phyloP scores from a whole-genome alignment of 2,329 filamentous ascomycete genomes.

The Colletotrichum gloeosporioides region DNA sequence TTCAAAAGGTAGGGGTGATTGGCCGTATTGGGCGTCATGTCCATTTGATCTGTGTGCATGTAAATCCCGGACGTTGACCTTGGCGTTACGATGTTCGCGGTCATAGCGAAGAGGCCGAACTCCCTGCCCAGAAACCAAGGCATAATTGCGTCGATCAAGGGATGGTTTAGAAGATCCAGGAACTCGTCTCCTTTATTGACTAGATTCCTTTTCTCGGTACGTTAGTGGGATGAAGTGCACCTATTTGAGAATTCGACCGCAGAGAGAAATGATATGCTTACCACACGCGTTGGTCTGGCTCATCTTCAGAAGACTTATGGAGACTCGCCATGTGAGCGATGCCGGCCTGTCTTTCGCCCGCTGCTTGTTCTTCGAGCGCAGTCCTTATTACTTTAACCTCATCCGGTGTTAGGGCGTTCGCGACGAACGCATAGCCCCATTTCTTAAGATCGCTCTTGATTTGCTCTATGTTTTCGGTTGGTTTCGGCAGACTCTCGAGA shows the following conservation, averaged over 20 bases:
- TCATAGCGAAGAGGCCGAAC: not conserved
- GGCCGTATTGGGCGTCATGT: not conserved
- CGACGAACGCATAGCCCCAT: not conserved
- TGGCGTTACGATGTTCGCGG: not conserved
- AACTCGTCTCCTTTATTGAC: not conserved
- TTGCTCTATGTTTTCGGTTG: not conserved
- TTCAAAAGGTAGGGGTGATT: not conserved
- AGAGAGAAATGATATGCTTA: not conserved
- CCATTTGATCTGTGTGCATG: constrained; percentile 1
- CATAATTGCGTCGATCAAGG: not conserved
- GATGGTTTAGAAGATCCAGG: not conserved
- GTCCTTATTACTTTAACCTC: not conserved
- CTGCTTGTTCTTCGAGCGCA: not conserved
- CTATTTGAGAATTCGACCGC: not conserved
- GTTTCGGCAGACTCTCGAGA: not conserved
- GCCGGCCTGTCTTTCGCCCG: not conserved
- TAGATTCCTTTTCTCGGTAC: not conserved
- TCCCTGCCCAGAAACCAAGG: not conserved
- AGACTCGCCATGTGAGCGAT: not conserved
- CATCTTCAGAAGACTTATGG: not conserved
- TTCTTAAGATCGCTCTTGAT: not conserved
- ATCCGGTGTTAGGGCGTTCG: not conserved
- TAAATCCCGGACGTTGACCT: not conserved
- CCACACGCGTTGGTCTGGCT: not conserved
- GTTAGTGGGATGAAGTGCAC: not conserved